A percentile compares a stretch with the other conserved stretches of the same genome.
Evolutionary conservation across 345 rosid genomes (phyloP).

Genomic region (Bruguiera sexangula): DNA sequence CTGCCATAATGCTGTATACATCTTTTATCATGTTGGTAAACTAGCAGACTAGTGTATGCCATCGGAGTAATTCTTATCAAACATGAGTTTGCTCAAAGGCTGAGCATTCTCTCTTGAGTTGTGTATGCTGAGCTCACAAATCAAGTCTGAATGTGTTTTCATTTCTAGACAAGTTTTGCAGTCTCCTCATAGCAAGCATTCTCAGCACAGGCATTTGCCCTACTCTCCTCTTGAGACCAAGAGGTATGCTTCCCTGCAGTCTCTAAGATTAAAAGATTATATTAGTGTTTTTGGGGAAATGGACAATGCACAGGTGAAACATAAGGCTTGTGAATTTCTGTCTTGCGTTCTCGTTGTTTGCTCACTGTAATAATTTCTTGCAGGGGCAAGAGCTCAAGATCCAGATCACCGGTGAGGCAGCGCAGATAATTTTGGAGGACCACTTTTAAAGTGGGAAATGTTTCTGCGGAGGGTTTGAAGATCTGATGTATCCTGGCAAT

Average conservation of each 20-base stretch:
- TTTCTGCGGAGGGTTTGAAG: constrained; percentile 7
- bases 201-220: constrained; percentile 95
- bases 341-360: constrained; percentile 1
- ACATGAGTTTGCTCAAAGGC: constrained; percentile 29
- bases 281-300: constrained; percentile 39
- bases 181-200: constrained; percentile 99
- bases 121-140: constrained; percentile 47
- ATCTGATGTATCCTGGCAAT: background rate
- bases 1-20: background rate
- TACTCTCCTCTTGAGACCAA: constrained; percentile 80
- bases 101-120: constrained; percentile 29
- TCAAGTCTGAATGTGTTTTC: constrained; percentile 71
- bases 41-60: constrained; percentile 12
- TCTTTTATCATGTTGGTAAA: constrained; percentile 7
- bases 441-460: background rate
- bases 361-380: constrained; percentile 13
- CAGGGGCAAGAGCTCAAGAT: constrained; percentile 76
- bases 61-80: constrained; percentile 16
- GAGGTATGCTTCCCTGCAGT: constrained; percentile 54
- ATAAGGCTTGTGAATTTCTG: constrained; percentile 15
- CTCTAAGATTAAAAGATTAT: constrained; percentile 34
- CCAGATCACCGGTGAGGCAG: constrained; percentile 68
- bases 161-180: constrained; percentile 95
- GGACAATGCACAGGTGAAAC: constrained; percentile 58
- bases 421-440: constrained; percentile 31